A percentile compares a stretch with the other conserved stretches of the same genome.
Conservation (phyloP, 2,329 filamentous ascomycete species). For the Aspergillus pseudotamarii region DNA sequence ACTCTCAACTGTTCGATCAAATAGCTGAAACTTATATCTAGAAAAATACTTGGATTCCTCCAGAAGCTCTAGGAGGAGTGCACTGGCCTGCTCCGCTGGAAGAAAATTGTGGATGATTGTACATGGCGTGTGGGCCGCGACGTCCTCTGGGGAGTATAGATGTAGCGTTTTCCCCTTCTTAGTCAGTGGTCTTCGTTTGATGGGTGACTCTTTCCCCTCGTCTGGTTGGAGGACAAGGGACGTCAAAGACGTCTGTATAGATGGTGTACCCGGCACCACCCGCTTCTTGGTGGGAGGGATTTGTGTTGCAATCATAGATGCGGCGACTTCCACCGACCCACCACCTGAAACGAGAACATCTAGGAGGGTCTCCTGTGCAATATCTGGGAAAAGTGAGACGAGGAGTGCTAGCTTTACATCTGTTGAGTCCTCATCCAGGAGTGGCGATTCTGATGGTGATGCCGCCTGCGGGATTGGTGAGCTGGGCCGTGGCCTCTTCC, state of each 20-base stretch:
- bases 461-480: slow-evolving; percentile 4
- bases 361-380: slow-evolving; percentile 69
- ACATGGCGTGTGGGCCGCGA: slow-evolving; percentile 83
- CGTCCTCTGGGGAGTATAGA: slow-evolving; percentile 78
- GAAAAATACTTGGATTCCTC: slow-evolving; percentile 72
- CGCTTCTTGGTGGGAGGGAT: slow-evolving; percentile 33
- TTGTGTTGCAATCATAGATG: slow-evolving; percentile 53
- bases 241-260: slow-evolving; percentile 66
- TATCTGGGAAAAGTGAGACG: slow-evolving; percentile 70
- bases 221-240: slow-evolving; percentile 45
- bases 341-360: slow-evolving; percentile 78
- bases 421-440: slow-evolving; percentile 71
- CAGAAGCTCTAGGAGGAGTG: slow-evolving; percentile 74
- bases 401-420: slow-evolving; percentile 87
- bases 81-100: slow-evolving; percentile 69
- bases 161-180: slow-evolving; percentile 82
- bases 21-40: slow-evolving; percentile 77
- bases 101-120: slow-evolving; percentile 93
- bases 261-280: slow-evolving; percentile 44
- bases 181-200: slow-evolving; percentile 50
- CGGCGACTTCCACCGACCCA: slow-evolving; percentile 71
- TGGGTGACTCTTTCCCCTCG: slow-evolving; percentile 12
- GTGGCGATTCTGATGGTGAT: slow-evolving; percentile 17
- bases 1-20: slow-evolving; percentile 82
- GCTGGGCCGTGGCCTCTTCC: slow-evolving; percentile 36